Base-by-base conservation (phyloP, 352 stramenopile species). In the Pythium sp. region DNA sequence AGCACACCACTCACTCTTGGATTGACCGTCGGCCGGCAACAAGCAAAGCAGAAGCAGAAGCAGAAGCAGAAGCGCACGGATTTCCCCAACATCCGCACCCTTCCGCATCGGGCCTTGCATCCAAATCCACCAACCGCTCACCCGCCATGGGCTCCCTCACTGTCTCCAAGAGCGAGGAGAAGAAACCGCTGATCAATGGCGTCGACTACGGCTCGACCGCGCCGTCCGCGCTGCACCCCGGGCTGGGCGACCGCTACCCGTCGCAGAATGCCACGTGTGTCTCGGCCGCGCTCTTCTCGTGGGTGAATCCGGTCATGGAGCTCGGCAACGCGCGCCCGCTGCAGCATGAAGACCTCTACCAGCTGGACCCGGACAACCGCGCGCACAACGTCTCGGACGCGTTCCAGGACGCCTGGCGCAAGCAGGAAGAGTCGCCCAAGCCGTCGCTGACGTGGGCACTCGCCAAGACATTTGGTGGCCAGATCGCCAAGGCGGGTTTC, bases 281-380 rank as follows among this genome's bases (percentile, higher is more conserved):
- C 36, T 82, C 80, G 26, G 69, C 78, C n/a, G 68, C 93, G 38
- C 84, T 94, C 66, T 97, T 97, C 76, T 82, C 83, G 71, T 97
- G 91, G 91, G 72, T 97, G 62, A 94, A 84, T 46, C 87, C 87
- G 62, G 66, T 97, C 57, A 93, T 97, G 84, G 74, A 89, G 65
- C 74, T 95, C 30, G 90, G 90, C 55, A 93, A 89, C 71, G 73
- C 86, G 62, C 81, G 87, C 1, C 84, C 89, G 53, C 74, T 98
- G 1, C 77, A 97, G 69, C 74, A 76, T 62, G 80, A 89, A 41
- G 92, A 98, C 65, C 76, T 98, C 59, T 94, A 88, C 74, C 83
- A 93, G 66, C 73, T 97, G 46, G 86, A 94, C 65, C 82, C 79
- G 58, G 47, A 76, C 56, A 94, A 97, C 80, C 85, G 85, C 64